These are phyloP conservation scores for Dendrobium chrysotoxum DNA, from an alignment of 106 monocot genomes.

Conservation along the genomic window DNA sequence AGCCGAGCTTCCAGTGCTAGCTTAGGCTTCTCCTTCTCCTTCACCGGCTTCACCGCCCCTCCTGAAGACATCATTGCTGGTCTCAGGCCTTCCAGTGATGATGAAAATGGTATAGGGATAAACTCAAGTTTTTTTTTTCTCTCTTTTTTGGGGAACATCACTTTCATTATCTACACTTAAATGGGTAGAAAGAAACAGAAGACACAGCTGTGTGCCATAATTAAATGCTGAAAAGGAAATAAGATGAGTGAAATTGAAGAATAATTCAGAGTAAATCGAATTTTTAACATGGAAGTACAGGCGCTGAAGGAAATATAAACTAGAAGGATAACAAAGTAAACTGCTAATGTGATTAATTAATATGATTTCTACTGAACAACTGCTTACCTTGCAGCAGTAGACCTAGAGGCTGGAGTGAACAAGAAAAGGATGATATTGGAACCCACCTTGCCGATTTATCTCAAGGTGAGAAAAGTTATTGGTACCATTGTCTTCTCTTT, in stretches of 20 bases:
- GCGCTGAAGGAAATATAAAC: no score
- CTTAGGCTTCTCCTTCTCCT: constrained; percentile 73
- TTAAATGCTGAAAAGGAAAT: not conserved
- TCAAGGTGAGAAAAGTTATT: constrained; percentile 37
- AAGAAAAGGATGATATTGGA: constrained; percentile 37
- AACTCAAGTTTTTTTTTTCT: not conserved
- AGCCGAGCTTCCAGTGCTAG: constrained; percentile 76
- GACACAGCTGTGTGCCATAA: not conserved
- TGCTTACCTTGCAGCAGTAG: constrained; percentile 9
- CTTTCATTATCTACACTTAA: not conserved
- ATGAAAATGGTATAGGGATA: constrained; percentile 17
- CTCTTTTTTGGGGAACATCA: not conserved
- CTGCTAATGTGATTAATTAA: not conserved
- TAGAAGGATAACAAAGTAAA: no score
- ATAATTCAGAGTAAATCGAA: not conserved
- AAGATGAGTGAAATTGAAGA: not conserved
- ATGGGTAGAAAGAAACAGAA: not conserved
- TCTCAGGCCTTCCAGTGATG: constrained; percentile 34
- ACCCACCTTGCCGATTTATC: constrained; percentile 52
- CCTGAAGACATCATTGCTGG: constrained; percentile 43
- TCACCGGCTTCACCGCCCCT: constrained; percentile 65
- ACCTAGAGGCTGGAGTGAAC: constrained; percentile 22
- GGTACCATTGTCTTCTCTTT: no score
- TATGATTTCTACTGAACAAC: not conserved
- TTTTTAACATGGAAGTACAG: not conserved